Evolutionary conservation across 2,329 filamentous ascomycete genomes (phyloP).

Genomic region (Penicillium oxalicum): DNA sequence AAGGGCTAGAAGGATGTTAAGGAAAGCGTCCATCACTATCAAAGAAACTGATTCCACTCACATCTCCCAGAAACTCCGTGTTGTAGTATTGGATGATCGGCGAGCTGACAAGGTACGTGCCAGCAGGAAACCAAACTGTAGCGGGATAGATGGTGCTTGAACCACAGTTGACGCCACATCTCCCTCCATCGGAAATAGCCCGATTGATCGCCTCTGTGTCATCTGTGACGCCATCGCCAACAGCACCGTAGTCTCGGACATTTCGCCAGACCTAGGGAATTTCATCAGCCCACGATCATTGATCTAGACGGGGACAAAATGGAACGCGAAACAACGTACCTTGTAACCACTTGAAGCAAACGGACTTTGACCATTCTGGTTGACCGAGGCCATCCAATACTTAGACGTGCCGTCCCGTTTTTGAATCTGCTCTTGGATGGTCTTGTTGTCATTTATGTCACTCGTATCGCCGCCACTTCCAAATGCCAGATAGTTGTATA

Average conservation of each 20-base stretch:
- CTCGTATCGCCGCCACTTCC: too few species aligned
- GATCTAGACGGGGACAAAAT: slow-evolving; percentile 37
- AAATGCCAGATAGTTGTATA: too few species aligned
- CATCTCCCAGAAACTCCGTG: slow-evolving; percentile 18
- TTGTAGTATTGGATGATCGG: slow-evolving; percentile 22
- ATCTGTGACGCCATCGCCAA: slow-evolving; percentile 34
- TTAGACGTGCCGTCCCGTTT: too few species aligned
- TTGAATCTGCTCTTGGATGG: too few species aligned
- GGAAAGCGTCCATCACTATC: too few species aligned
- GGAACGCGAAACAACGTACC: slow-evolving; percentile 38
- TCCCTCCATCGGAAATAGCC: slow-evolving; percentile 64
- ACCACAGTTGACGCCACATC: slow-evolving; percentile 70
- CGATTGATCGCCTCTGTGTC: slow-evolving; percentile 75
- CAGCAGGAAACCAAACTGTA: slow-evolving; percentile 73
- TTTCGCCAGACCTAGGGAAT: slow-evolving; percentile 9
- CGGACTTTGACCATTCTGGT: slow-evolving; percentile 2
- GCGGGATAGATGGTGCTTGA: slow-evolving; percentile 69
- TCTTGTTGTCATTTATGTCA: too few species aligned
- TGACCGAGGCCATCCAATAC: slow-evolving; percentile 7
- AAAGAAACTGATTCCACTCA: background rate
- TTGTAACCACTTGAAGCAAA: slow-evolving; percentile 6
- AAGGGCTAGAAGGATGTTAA: too few species aligned
- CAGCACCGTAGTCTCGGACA: slow-evolving; percentile 10
- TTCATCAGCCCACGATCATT: slow-evolving; percentile 49
- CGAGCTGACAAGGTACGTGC: slow-evolving; percentile 19